Percentiles rank a stretch among this genome's conserved stretches.
Conservation (phyloP, 2,329 filamentous ascomycete genomes). For the Neonectria ditissima region DNA sequence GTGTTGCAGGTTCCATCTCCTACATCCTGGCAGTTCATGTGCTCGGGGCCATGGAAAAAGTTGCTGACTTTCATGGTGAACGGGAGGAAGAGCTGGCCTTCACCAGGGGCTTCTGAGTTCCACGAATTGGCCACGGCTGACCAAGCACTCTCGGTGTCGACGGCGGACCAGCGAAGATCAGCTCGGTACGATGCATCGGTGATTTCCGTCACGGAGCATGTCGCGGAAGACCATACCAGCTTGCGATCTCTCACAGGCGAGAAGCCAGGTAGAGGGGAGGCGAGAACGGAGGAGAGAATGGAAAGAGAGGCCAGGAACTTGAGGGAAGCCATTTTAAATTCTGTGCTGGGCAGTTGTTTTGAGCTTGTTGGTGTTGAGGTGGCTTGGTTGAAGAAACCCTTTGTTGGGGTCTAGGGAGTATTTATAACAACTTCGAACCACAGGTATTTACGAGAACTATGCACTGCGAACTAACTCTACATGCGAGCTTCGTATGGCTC, state of each 20-base stretch:
- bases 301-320: not conserved
- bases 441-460: not conserved
- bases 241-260: not conserved
- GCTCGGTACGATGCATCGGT: conserved; percentile 8
- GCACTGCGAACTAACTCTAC: not conserved
- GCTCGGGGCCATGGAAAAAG: conserved; percentile 16
- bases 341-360: not conserved
- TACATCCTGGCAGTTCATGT: conserved; percentile 14
- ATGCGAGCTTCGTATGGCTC: not conserved
- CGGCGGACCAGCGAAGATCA: conserved; percentile 7
- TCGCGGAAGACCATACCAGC: conserved; percentile 3
- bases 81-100: conserved; percentile 1
- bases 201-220: conserved; percentile 9
- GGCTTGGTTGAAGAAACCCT: not conserved
- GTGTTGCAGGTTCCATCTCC: conserved; percentile 13
- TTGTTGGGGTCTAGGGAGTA: not conserved
- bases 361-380: not conserved
- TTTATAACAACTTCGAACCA: not conserved
- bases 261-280: not conserved
- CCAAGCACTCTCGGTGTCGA: conserved; percentile 5
- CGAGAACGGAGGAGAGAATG: not conserved
- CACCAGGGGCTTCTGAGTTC: conserved; percentile 5
- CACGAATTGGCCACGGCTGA: conserved; percentile 12
- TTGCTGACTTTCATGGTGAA: conserved; percentile 18
- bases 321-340: not conserved